phyloP scores from a whole-genome alignment of 352 stramenopile species.

The Globisporangium takayamanum region DNA sequence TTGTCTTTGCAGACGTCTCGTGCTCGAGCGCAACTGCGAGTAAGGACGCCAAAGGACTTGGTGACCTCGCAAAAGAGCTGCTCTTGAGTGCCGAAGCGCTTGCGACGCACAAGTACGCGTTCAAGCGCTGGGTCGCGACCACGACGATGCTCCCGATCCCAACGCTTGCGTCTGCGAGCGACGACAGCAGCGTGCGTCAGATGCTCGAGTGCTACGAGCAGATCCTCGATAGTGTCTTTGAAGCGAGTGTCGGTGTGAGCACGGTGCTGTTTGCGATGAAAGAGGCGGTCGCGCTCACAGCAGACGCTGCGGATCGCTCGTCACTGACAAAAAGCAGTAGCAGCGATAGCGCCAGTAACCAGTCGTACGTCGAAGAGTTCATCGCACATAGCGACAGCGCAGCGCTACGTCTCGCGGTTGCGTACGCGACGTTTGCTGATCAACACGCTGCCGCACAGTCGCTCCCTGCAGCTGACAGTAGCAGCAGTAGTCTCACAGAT shows the following conservation, averaged over 20 bases:
- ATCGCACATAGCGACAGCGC: constrained; percentile 41
- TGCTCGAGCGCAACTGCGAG: constrained; percentile 1
- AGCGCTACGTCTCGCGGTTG: constrained; percentile 23
- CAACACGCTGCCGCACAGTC: background rate
- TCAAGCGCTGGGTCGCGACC: constrained; percentile 54
- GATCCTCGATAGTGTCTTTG: constrained; percentile 28
- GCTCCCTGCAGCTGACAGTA: background rate
- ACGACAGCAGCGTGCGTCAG: background rate
- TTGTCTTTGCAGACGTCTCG: constrained; percentile 50
- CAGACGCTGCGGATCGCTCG: background rate
- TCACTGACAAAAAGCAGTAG: background rate
- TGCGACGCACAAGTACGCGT: constrained; percentile 41
- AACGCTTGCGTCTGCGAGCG: background rate
- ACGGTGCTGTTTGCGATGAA: constrained; percentile 46
- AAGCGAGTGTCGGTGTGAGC: constrained; percentile 42
- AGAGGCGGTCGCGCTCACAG: constrained; percentile 29
- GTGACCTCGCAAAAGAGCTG: constrained; percentile 33
- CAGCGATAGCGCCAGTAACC: constrained; percentile 7
- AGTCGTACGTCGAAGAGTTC: constrained; percentile 28
- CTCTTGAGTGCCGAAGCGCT: constrained; percentile 23
- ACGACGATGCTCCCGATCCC: constrained; percentile 35
- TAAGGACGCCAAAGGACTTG: constrained; percentile 14
- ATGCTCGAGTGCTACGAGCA: constrained; percentile 23
- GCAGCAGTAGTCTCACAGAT: background rate
- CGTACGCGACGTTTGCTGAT: constrained; percentile 20